A percentile compares a stretch with the other conserved stretches of the same genome.
These are phyloP conservation scores for Jackrogersella multiformis DNA, from an alignment of 495 filamentous ascomycete species.

Conservation along the genomic window DNA sequence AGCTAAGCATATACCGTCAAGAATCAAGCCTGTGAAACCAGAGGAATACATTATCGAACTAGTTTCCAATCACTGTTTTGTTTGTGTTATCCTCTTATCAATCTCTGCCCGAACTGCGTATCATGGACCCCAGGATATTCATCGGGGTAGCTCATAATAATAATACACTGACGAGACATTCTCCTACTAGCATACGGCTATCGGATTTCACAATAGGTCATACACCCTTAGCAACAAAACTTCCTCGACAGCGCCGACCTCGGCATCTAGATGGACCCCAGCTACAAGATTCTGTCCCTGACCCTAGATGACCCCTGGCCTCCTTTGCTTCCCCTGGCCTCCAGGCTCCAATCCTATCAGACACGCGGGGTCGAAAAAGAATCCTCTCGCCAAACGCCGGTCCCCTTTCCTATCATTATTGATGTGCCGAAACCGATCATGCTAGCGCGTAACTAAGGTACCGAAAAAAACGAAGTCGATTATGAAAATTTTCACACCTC, in stretches of 20 bases:
- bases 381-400: conserved; percentile 43
- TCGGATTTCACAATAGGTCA: background rate
- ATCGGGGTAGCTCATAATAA: conserved; percentile 17
- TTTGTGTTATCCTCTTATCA: conserved; percentile 19
- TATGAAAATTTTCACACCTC: conserved; percentile 24
- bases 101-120: conserved; percentile 18
- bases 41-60: background rate
- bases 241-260: conserved; percentile 3
- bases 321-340: conserved; percentile 25
- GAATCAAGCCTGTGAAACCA: background rate
- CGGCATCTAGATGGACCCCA: background rate
- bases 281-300: background rate
- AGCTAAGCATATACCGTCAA: background rate
- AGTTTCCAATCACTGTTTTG: conserved; percentile 18
- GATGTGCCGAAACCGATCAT: conserved; percentile 38
- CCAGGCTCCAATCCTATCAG: conserved; percentile 26
- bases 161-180: conserved; percentile 31
- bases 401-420: conserved; percentile 43
- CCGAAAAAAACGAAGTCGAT: conserved; percentile 22
- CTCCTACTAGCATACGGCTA: conserved; percentile 8
- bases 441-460: conserved; percentile 32
- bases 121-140: conserved; percentile 15
- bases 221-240: conserved; percentile 1
- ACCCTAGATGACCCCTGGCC: conserved; percentile 9
- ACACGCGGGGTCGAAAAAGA: conserved; percentile 29